phyloP scores from a whole-genome alignment of 306 rosid genomes.

The Castanea mollissima region DNA sequence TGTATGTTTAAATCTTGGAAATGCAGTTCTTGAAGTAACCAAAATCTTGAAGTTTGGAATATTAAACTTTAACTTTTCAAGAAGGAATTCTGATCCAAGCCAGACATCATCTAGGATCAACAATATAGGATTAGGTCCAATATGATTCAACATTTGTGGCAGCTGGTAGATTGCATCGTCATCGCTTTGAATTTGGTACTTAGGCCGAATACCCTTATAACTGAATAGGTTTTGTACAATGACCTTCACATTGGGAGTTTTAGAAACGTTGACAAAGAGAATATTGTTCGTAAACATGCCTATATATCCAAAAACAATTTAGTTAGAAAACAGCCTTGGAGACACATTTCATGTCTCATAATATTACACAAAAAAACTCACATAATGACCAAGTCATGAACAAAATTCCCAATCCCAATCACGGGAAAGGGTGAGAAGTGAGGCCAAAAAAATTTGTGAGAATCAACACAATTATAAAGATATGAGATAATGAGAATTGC shows the following conservation, averaged over 20 bases:
- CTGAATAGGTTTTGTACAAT: slow-evolving; percentile 38
- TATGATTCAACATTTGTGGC: slow-evolving; percentile 26
- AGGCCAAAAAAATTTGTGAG: too few relatives aligned
- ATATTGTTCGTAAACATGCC: slow-evolving; percentile 45
- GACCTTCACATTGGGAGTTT: slow-evolving; percentile 33
- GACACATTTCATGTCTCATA: not conserved
- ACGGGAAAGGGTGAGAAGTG: not conserved
- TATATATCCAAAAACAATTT: slow-evolving; percentile 11
- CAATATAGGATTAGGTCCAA: slow-evolving; percentile 27
- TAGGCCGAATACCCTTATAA: slow-evolving; percentile 26
- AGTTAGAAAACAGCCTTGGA: slow-evolving; percentile 4
- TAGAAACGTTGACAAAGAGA: slow-evolving; percentile 39
- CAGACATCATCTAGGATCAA: slow-evolving; percentile 65
- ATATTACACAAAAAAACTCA: not conserved
- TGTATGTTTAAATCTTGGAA: slow-evolving; percentile 28
- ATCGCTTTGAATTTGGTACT: slow-evolving; percentile 26
- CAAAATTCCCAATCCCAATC: not conserved
- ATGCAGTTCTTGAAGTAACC: slow-evolving; percentile 55
- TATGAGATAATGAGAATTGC: too few relatives aligned
- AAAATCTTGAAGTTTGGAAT: slow-evolving; percentile 46
- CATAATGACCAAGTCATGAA: not conserved
- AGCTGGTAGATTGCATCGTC: slow-evolving; percentile 37
- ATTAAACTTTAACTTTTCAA: slow-evolving; percentile 38
- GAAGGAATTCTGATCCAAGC: slow-evolving; percentile 37
- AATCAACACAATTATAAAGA: too few relatives aligned